phyloP scores from a whole-genome alignment of 495 filamentous ascomycete species.

The Choiromyces venosus region DNA sequence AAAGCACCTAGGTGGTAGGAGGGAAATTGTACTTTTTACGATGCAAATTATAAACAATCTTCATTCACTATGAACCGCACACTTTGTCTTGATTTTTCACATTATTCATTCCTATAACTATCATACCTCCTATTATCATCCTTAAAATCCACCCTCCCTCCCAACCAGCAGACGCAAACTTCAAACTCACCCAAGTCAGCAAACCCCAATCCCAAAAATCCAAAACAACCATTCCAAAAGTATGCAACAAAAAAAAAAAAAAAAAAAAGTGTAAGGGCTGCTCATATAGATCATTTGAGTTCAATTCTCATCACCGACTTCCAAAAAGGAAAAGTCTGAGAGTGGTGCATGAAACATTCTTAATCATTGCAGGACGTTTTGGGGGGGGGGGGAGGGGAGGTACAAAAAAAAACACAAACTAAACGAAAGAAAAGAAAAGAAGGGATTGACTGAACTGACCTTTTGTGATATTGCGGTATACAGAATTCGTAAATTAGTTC shows the following conservation, averaged over 20 bases:
- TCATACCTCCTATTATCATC: too few relatives aligned
- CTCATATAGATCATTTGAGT: conserved; percentile 2
- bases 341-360: conserved; percentile 4
- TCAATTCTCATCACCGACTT: conserved; percentile 2
- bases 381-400: neutral
- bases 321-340: neutral
- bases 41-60: too few relatives aligned
- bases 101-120: too few relatives aligned
- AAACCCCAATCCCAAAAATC: neutral
- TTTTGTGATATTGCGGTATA: too few relatives aligned
- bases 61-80: too few relatives aligned
- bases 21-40: conserved; percentile 13
- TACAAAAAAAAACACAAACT: too few relatives aligned
- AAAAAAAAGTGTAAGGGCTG: neutral
- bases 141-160: too few relatives aligned
- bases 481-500: too few relatives aligned
- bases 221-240: neutral
- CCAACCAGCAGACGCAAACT: too few relatives aligned
- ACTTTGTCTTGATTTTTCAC: too few relatives aligned
- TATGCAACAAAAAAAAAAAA: neutral
- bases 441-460: neutral
- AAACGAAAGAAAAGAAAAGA: neutral
- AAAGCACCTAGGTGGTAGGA: conserved; percentile 4
- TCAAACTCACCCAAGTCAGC: neutral
- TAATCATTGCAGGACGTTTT: neutral